phyloP scores from a whole-genome alignment of 2,329 filamentous ascomycete genomes.

The Aureobasidium sp. region DNA sequence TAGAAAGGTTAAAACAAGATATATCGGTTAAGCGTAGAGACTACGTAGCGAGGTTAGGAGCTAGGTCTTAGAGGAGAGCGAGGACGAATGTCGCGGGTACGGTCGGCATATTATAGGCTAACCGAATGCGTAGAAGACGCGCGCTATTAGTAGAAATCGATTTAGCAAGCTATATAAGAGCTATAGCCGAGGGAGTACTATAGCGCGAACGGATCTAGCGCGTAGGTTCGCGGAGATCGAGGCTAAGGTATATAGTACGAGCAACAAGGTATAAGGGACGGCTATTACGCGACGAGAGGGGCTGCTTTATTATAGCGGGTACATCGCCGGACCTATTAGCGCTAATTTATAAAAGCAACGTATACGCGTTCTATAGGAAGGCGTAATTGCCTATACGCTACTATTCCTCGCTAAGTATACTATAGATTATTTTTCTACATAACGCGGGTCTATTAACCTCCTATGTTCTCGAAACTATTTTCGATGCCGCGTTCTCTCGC shows the following conservation, averaged over 20 bases:
- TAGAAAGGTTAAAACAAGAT: background rate
- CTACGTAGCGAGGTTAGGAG: background rate
- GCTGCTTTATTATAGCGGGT: background rate
- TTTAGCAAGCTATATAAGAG: background rate
- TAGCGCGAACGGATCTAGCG: background rate
- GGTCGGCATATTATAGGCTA: background rate
- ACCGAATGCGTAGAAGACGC: constrained; percentile 1
- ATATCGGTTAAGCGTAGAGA: background rate
- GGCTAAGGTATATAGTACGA: background rate
- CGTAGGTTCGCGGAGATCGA: background rate
- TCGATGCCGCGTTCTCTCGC: background rate
- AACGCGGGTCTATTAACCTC: constrained; percentile 1
- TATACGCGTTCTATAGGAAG: background rate
- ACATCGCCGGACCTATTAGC: background rate
- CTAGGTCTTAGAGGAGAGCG: background rate
- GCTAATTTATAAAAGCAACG: background rate
- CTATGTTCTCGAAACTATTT: background rate
- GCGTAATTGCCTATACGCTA: background rate
- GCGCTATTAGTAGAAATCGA: background rate
- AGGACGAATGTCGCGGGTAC: background rate
- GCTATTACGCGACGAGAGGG: background rate
- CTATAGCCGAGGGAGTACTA: background rate
- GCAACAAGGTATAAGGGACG: background rate
- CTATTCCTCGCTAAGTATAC: background rate
- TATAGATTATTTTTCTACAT: background rate